phyloP scores from a whole-genome alignment of 139 green algal genomes.

The Chlamydomonas sp. region DNA sequence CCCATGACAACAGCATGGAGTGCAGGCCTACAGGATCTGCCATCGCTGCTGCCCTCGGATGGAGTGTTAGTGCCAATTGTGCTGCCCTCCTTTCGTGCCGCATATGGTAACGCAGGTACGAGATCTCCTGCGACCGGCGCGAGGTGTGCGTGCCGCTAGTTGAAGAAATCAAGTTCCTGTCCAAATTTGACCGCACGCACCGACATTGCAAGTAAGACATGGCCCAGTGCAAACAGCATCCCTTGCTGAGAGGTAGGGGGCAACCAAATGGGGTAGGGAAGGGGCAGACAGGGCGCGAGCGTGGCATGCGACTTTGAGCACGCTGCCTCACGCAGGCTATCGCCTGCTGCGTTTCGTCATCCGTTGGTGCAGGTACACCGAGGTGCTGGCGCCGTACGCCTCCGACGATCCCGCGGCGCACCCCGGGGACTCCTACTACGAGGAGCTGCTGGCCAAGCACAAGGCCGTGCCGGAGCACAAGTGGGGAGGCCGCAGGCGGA shows the following conservation, averaged over 20 bases:
- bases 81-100: background rate
- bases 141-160: slow-evolving; percentile 38
- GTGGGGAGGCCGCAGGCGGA: too few relatives aligned
- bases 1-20: too few relatives aligned
- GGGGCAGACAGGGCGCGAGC: background rate
- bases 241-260: background rate
- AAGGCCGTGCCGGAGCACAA: slow-evolving; percentile 5
- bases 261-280: background rate
- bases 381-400: slow-evolving; percentile 21
- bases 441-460: slow-evolving; percentile 7
- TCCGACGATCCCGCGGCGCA: slow-evolving; percentile 7
- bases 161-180: slow-evolving; percentile 36
- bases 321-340: background rate
- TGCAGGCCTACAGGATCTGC: too few relatives aligned
- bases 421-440: background rate
- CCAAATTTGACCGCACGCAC: background rate
- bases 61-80: too few relatives aligned
- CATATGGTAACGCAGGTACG: slow-evolving; percentile 9
- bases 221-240: background rate
- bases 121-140: slow-evolving; percentile 14
- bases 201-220: slow-evolving; percentile 10
- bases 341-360: background rate
- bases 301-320: background rate
- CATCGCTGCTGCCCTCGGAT: background rate
- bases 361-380: slow-evolving; percentile 5